A percentile compares a stretch with the other conserved stretches of the same genome.
phyloP scores from a whole-genome alignment of 495 filamentous ascomycete genomes.

The Letharia lupina region DNA sequence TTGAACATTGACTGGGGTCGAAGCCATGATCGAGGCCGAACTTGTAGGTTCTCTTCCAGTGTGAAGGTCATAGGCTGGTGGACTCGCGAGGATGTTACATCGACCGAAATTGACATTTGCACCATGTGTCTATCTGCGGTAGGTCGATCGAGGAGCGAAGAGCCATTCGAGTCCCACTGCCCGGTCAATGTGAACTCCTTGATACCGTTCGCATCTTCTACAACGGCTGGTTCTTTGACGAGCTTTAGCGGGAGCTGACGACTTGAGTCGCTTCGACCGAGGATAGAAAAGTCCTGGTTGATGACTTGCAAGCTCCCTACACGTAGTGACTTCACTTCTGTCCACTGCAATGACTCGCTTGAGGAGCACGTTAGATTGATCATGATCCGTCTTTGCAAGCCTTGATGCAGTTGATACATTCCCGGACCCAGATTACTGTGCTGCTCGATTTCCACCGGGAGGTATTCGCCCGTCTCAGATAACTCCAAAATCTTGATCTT shows the following conservation, averaged over 20 bases:
- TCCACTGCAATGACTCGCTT: slow-evolving; percentile 77
- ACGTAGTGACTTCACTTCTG: slow-evolving; percentile 63
- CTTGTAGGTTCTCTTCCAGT: slow-evolving; percentile 68
- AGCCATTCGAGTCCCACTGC: slow-evolving; percentile 96
- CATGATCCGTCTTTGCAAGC: slow-evolving; percentile 79
- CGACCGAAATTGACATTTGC: slow-evolving; percentile 77
- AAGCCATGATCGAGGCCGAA: slow-evolving; percentile 74
- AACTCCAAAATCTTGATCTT: slow-evolving; percentile 82
- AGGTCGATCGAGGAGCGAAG: slow-evolving; percentile 76
- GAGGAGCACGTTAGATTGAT: slow-evolving; percentile 84
- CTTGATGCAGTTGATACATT: slow-evolving; percentile 90
- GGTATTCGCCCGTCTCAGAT: slow-evolving; percentile 81
- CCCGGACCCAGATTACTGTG: slow-evolving; percentile 71
- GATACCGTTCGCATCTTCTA: slow-evolving; percentile 81
- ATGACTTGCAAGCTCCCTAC: slow-evolving; percentile 74
- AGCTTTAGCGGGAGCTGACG: slow-evolving; percentile 72
- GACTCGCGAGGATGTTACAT: slow-evolving; percentile 69
- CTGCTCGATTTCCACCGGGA: slow-evolving; percentile 88
- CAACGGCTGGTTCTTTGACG: slow-evolving; percentile 62
- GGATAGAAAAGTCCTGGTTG: slow-evolving; percentile 74
- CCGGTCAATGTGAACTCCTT: slow-evolving; percentile 75
- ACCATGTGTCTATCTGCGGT: slow-evolving; percentile 88
- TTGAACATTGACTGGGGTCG: slow-evolving; percentile 80
- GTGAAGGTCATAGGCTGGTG: slow-evolving; percentile 78
- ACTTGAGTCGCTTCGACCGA: slow-evolving; percentile 61